Conservation (phyloP, 208 protist species). For the Blastocrithidia nonstop region DNA sequence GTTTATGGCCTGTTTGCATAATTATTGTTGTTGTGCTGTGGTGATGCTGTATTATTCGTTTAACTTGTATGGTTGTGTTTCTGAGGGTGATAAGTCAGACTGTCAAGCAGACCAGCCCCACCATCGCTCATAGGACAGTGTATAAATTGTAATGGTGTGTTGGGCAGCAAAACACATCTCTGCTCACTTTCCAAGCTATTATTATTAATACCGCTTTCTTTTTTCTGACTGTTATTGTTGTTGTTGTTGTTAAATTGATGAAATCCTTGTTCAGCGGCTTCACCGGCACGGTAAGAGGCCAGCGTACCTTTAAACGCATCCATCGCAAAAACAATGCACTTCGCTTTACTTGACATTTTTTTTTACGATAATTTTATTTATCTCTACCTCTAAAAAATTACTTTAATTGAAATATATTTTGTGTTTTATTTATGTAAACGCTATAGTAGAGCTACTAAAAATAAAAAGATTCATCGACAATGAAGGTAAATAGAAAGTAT, state of each 20-base stretch:
- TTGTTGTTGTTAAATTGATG: slow-evolving; percentile 4
- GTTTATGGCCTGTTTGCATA: not conserved
- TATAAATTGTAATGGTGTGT: slow-evolving; percentile 5
- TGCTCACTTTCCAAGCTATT: not conserved
- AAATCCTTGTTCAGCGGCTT: slow-evolving; percentile 32
- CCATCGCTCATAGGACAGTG: slow-evolving; percentile 73
- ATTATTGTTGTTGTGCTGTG: not conserved
- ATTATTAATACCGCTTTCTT: not conserved
- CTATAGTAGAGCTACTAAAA: not conserved
- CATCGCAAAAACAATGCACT: slow-evolving; percentile 27
- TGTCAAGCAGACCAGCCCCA: slow-evolving; percentile 53
- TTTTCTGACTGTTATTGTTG: not conserved
- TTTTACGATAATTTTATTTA: not conserved
- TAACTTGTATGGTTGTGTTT: not conserved
- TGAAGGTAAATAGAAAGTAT: not conserved
- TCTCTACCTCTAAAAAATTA: not conserved
- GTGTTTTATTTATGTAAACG: not conserved
- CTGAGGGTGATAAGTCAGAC: slow-evolving; percentile 19
- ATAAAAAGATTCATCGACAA: not conserved
- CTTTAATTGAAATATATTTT: not conserved
- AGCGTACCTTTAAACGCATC: slow-evolving; percentile 76
- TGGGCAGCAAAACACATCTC: not conserved
- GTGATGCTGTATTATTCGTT: not conserved
- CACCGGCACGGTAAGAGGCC: slow-evolving; percentile 27
- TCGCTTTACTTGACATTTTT: slow-evolving; percentile 3